Evolutionary conservation across 2,329 filamentous ascomycete species (phyloP).

Genomic region (Xylaria sp.): DNA sequence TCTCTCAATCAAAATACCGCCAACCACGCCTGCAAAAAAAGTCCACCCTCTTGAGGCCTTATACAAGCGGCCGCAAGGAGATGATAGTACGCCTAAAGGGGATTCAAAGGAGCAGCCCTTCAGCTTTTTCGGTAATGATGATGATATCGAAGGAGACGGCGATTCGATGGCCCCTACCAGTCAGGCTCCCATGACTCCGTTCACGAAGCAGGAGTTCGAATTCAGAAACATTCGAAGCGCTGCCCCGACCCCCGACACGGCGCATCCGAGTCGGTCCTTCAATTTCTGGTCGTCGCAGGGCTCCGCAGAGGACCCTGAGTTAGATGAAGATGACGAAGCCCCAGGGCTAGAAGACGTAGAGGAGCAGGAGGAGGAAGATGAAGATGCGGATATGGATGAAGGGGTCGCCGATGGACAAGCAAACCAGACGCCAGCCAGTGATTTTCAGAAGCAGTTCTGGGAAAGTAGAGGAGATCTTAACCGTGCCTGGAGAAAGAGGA

Average conservation of each 20-base stretch:
- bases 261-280: constrained; percentile 75
- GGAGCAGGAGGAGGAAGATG: constrained; percentile 50
- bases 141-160: constrained; percentile 58
- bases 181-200: constrained; percentile 80
- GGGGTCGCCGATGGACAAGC: constrained; percentile 22
- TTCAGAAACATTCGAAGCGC: constrained; percentile 82
- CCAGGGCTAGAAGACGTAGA: constrained; percentile 52
- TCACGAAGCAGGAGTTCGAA: constrained; percentile 81
- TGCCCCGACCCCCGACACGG: constrained; percentile 94
- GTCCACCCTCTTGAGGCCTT: constrained; percentile 92
- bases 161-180: constrained; percentile 36
- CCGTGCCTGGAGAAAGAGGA: constrained; percentile 72
- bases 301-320: constrained; percentile 40
- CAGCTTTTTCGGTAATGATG: constrained; percentile 77
- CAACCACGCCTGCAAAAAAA: constrained; percentile 57
- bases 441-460: constrained; percentile 77
- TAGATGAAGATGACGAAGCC: constrained; percentile 54
- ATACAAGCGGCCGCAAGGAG: constrained; percentile 77
- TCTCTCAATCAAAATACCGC: constrained; percentile 67
- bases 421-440: constrained; percentile 49
- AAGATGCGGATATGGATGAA: constrained; percentile 38
- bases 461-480: constrained; percentile 73
- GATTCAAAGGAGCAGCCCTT: constrained; percentile 69
- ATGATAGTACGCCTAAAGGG: constrained; percentile 51
- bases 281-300: constrained; percentile 62